These are phyloP conservation scores for Cordia subcordata DNA, from an alignment of 257 asterid species.

Conservation along the genomic window DNA sequence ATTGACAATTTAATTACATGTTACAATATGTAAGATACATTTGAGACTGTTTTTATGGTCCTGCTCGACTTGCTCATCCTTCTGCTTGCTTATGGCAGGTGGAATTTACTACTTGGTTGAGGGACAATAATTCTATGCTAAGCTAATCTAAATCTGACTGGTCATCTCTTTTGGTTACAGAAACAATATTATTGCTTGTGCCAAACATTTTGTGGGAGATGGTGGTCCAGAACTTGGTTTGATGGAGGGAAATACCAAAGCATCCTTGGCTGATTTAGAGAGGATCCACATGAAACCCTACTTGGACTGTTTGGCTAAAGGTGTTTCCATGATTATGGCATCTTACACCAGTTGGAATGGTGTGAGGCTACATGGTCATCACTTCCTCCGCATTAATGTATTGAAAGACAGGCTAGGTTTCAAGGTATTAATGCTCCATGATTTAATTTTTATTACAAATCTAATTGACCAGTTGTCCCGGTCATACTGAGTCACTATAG, in stretches of 20 bases:
- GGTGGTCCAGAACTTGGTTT: slow-evolving; percentile 39
- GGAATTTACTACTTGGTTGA: too few relatives aligned
- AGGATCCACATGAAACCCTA: slow-evolving; percentile 40
- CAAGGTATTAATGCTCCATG: slow-evolving; percentile 23
- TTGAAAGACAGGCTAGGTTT: slow-evolving; percentile 41
- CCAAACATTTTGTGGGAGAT: slow-evolving; percentile 52
- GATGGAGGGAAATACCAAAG: slow-evolving; percentile 40
- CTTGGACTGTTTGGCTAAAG: slow-evolving; percentile 35
- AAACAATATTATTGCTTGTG: slow-evolving; percentile 40
- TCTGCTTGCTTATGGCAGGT: too few relatives aligned
- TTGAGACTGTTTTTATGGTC: too few relatives aligned
- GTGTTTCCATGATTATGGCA: slow-evolving; percentile 44
- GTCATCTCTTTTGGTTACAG: slow-evolving; percentile 13
- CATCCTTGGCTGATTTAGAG: slow-evolving; percentile 37
- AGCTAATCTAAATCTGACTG: slow-evolving; percentile 3
- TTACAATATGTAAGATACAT: too few relatives aligned
- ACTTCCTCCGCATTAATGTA: slow-evolving; percentile 28
- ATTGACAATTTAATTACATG: too few relatives aligned
- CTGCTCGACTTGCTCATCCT: too few relatives aligned
- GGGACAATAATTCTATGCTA: neutral
- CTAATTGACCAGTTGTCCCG: neutral
- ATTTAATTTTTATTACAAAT: neutral
- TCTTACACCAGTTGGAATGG: slow-evolving; percentile 54
- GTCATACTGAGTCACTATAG: neutral
- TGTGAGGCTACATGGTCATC: slow-evolving; percentile 28